Base-by-base conservation (phyloP, 352 stramenopile species). In the Sclerospora graminicola region DNA sequence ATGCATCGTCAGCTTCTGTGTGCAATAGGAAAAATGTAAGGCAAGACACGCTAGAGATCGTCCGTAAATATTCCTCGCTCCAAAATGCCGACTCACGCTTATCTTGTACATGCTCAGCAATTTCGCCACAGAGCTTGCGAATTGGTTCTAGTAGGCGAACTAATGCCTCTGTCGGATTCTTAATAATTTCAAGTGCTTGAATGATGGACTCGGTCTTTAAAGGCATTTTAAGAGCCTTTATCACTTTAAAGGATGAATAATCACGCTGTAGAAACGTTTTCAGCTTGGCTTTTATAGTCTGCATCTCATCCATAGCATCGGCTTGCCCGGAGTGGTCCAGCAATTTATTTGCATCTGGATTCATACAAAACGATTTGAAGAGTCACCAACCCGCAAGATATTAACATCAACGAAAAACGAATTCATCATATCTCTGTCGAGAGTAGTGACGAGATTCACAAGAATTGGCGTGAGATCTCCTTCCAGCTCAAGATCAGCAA, bases 391-490 rank as follows among this genome's bases (percentile, higher is more conserved):
- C 21, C 3, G 21, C 21, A 26, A 26, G 6, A 26, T 26, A 26
- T 26, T 26, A 7, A 8, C 4, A 32, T 16, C 15, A 47, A 24
- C 4, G 1, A n/a, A n/a, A 45, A 40, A 14, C 5, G 13, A 27
- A 48, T 34, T 2, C 31, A 24, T 10, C 13, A 18, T 61, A 90
- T 74, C 75, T 79, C 84, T 88, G 27, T 70, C 79, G 0, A 93
- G 45, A 11, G 78, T 91, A 14, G 78, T 91, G 26, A 95, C 83
- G n/a, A 97, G 78, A 34, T 84, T 97, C n/a, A 98, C 95, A 9
- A 99, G 71, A 56, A 99, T 99, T 6, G 97, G 97, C 16, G 96
- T 98, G 29, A 99, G 77, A 47, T 99, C 94, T 26, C 96, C 96
- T 68, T 99, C 96, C 0, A 99, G 71, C 58, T 99, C 95, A 13